phyloP scores from a whole-genome alignment of 1,284 basidiomycete species.

The Trichosporon sp. region DNA sequence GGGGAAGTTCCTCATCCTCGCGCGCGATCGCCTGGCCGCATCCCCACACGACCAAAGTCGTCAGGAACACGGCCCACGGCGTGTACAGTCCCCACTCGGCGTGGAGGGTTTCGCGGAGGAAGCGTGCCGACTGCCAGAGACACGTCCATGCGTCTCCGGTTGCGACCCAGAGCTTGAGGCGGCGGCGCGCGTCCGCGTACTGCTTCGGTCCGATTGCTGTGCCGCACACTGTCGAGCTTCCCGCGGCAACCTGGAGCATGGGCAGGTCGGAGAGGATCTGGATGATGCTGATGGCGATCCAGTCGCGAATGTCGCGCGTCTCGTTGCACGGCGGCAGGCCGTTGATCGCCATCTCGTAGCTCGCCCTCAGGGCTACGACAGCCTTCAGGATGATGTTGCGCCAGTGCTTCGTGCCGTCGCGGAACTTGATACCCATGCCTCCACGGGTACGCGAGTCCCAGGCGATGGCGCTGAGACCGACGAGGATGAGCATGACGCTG shows the following conservation, averaged over 20 bases:
- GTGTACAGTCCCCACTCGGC: slow-evolving; percentile 49
- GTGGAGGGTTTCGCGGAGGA: slow-evolving; percentile 43
- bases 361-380: slow-evolving; percentile 44
- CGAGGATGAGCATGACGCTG: slow-evolving; percentile 43
- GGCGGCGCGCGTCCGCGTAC: slow-evolving; percentile 43
- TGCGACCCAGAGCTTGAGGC: slow-evolving; percentile 45
- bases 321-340: slow-evolving; percentile 37
- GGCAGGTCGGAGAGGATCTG: slow-evolving; percentile 50
- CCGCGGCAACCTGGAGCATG: slow-evolving; percentile 50
- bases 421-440: slow-evolving; percentile 49
- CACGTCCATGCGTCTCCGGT: slow-evolving; percentile 51
- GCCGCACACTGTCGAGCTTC: slow-evolving; percentile 44
- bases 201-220: slow-evolving; percentile 42
- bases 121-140: slow-evolving; percentile 50
- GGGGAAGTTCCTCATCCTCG: slow-evolving; percentile 12
- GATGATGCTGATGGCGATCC: slow-evolving; percentile 48
- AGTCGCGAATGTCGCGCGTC: slow-evolving; percentile 45
- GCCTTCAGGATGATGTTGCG: slow-evolving; percentile 45
- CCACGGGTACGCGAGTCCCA: slow-evolving; percentile 51
- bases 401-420: slow-evolving; percentile 49
- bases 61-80: slow-evolving; percentile 46
- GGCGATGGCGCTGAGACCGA: slow-evolving; percentile 45
- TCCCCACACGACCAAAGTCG: slow-evolving; percentile 45
- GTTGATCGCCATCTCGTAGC: slow-evolving; percentile 38
- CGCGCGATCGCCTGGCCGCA: slow-evolving; percentile 31